phyloP scores from a whole-genome alignment of 257 asterid species.

The Solanum tarapatanum region DNA sequence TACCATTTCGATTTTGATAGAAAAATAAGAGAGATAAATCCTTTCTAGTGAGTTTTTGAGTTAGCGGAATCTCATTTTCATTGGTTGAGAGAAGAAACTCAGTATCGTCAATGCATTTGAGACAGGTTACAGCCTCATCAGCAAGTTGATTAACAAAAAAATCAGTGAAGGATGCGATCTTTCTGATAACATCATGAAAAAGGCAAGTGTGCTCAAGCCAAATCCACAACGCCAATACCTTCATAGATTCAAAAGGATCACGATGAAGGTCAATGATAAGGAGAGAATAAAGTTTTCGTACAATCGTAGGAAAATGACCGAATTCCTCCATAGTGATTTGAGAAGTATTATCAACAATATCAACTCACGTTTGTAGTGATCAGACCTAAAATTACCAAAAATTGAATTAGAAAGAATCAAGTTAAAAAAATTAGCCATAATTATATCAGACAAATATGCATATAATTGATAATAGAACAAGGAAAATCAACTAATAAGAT shows the following conservation, averaged over 20 bases:
- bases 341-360: conserved; percentile 14
- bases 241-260: conserved; percentile 35
- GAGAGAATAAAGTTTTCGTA: conserved; percentile 33
- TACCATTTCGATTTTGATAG: conserved; percentile 5
- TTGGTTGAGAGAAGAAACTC: not conserved
- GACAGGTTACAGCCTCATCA: conserved; percentile 46
- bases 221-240: conserved; percentile 43
- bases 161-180: conserved; percentile 18
- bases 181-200: conserved; percentile 11
- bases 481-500: not conserved
- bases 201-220: conserved; percentile 39
- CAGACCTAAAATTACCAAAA: conserved; percentile 13
- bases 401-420: not conserved
- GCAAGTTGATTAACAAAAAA: conserved; percentile 23
- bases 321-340: conserved; percentile 15
- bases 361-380: not conserved
- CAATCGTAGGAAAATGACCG: conserved; percentile 27
- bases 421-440: not conserved
- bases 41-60: conserved; percentile 11
- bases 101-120: conserved; percentile 14
- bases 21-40: conserved; percentile 24
- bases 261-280: conserved; percentile 39
- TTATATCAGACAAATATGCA: not conserved
- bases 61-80: conserved; percentile 28
- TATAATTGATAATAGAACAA: not conserved